Percentiles rank a stretch among this genome's conserved stretches.
Evolutionary conservation across 768 basidiomycete genomes (phyloP).

Genomic region (Mycena haematopus): DNA sequence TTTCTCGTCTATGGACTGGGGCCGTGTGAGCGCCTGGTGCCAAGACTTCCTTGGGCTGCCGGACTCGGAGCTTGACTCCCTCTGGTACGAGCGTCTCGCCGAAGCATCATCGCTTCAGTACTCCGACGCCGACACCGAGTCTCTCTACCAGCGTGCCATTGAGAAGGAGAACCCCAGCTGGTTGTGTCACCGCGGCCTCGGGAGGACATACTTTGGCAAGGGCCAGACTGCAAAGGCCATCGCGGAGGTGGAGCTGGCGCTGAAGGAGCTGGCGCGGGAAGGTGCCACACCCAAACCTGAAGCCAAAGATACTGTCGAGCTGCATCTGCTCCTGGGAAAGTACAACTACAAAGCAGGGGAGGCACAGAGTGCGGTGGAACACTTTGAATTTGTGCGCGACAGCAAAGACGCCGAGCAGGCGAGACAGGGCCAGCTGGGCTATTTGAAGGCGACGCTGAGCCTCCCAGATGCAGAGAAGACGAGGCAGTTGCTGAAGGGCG

Average conservation of each 20-base stretch:
- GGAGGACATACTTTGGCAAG: neutral
- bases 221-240: neutral
- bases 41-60: neutral
- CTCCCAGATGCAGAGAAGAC: neutral
- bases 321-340: neutral
- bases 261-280: neutral
- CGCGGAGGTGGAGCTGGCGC: neutral
- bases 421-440: neutral
- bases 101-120: neutral
- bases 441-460: neutral
- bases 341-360: neutral
- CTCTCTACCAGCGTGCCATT: neutral
- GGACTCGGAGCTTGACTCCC: neutral
- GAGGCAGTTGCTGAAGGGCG: neutral
- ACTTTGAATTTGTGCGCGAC: neutral
- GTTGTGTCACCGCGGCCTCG: neutral
- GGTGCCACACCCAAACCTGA: neutral
- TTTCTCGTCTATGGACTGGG: neutral
- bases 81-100: constrained; percentile 3
- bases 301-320: neutral
- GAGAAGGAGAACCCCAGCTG: constrained; percentile 1
- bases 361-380: neutral
- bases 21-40: constrained; percentile 1
- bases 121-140: neutral
- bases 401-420: neutral